Conservation (phyloP, 495 filamentous ascomycete genomes). For the Lentithecium fluviatile region DNA sequence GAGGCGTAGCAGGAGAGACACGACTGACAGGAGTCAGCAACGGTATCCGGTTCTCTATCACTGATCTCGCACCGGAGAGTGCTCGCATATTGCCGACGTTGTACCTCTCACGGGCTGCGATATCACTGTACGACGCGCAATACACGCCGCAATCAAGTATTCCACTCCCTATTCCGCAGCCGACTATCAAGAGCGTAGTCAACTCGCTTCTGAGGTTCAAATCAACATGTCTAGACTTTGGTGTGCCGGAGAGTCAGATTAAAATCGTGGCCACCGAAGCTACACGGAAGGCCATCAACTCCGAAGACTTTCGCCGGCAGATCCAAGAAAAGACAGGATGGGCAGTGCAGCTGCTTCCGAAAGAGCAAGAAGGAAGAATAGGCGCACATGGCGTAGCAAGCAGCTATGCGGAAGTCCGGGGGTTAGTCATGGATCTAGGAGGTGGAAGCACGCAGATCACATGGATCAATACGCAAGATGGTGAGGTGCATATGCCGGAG, state of each 20-base stretch:
- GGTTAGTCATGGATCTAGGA: conserved; percentile 84
- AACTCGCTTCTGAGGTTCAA: conserved; percentile 67
- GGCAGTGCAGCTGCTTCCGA: conserved; percentile 67
- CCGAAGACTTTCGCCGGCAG: conserved; percentile 59
- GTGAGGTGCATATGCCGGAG: conserved; percentile 53
- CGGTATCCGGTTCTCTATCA: conserved; percentile 91
- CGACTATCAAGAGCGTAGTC: conserved; percentile 63
- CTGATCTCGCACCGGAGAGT: conserved; percentile 67
- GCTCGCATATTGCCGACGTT: conserved; percentile 72
- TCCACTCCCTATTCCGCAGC: conserved; percentile 57
- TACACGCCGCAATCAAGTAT: conserved; percentile 46
- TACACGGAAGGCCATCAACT: conserved; percentile 77
- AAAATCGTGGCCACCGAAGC: conserved; percentile 85
- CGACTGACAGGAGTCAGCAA: conserved; percentile 58
- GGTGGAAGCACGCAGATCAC: conserved; percentile 91
- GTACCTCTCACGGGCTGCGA: conserved; percentile 72
- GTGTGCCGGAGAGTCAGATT: conserved; percentile 62
- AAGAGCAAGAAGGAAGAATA: conserved; percentile 77
- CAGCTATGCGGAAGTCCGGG: conserved; percentile 62
- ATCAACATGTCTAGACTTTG: conserved; percentile 67
- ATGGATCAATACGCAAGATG: conserved; percentile 64
- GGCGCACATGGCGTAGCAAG: conserved; percentile 83
- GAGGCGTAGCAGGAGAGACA: neutral
- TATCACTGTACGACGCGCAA: conserved; percentile 90
- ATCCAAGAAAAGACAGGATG: conserved; percentile 64